These are phyloP conservation scores for Penicillium sp. DNA, from an alignment of 2,329 filamentous ascomycete genomes.

Conservation along the genomic window DNA sequence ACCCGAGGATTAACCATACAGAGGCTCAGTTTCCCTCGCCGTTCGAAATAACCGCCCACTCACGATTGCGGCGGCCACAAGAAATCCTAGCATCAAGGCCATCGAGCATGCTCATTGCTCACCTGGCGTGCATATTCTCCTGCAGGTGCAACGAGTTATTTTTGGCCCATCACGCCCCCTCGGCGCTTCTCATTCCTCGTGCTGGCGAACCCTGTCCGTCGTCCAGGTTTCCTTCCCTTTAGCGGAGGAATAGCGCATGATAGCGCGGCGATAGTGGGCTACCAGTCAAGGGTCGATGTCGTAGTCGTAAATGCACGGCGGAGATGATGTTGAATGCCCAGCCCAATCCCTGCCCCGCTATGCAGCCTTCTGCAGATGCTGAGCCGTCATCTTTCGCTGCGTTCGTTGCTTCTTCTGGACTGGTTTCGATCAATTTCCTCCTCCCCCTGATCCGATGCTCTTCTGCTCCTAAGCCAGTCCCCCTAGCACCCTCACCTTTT, in stretches of 20 bases:
- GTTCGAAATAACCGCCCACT: conserved; percentile 7
- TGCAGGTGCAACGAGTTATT: conserved; percentile 31
- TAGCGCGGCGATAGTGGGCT: background rate
- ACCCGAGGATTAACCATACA: background rate
- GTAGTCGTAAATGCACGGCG: background rate
- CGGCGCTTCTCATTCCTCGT: conserved; percentile 21
- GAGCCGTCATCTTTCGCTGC: background rate
- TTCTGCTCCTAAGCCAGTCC: background rate
- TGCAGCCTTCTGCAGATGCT: conserved; percentile 27
- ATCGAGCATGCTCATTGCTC: conserved; percentile 21
- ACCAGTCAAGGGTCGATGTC: background rate
- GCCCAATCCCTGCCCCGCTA: conserved; percentile 12
- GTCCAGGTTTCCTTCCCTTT: background rate
- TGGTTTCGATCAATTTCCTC: background rate
- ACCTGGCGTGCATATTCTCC: conserved; percentile 23
- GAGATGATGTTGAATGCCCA: background rate
- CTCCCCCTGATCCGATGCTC: background rate
- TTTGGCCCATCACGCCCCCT: conserved; percentile 22
- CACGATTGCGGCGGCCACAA: background rate
- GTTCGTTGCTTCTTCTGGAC: conserved; percentile 2
- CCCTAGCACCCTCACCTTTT: background rate
- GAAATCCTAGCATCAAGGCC: conserved; percentile 3
- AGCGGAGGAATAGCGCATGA: background rate
- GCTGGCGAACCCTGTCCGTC: background rate
- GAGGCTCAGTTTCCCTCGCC: background rate